phyloP scores from a whole-genome alignment of 345 rosid genomes.

The Salix caprea region DNA sequence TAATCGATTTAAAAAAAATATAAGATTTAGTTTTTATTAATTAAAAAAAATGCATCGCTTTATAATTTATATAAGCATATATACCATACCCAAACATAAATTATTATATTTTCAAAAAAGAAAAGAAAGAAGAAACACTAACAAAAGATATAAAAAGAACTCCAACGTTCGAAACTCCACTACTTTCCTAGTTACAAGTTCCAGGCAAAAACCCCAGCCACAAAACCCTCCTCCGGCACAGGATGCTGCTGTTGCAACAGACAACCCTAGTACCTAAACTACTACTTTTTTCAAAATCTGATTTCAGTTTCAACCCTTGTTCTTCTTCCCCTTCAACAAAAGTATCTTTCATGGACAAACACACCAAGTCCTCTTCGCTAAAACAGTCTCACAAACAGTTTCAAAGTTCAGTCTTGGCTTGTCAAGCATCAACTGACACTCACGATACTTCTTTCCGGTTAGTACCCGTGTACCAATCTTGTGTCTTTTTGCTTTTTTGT shows the following conservation, averaged over 20 bases:
- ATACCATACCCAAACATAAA: no score
- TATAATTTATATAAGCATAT: no score
- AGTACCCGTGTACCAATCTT: no score
- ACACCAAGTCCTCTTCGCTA: not conserved
- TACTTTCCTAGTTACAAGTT: not conserved
- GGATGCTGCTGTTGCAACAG: constrained; percentile 6
- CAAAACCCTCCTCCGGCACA: not conserved
- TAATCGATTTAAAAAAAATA: no score
- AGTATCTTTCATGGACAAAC: constrained; percentile 2
- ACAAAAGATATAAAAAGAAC: not conserved
- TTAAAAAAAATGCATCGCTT: no score
- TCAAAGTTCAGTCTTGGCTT: not conserved
- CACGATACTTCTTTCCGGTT: constrained; percentile 6
- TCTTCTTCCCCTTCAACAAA: not conserved
- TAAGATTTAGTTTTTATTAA: no score
- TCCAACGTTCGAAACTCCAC: not conserved
- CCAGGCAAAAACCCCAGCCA: not conserved
- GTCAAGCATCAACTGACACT: constrained; percentile 1
- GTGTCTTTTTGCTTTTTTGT: not conserved
- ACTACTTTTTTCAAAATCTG: not conserved
- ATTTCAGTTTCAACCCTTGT: not conserved
- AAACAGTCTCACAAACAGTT: not conserved
- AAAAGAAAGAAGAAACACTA: not conserved
- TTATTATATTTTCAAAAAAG: not conserved
- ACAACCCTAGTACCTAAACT: not conserved